phyloP scores from a whole-genome alignment of 768 basidiomycete species.

The Cyathus striatus region DNA sequence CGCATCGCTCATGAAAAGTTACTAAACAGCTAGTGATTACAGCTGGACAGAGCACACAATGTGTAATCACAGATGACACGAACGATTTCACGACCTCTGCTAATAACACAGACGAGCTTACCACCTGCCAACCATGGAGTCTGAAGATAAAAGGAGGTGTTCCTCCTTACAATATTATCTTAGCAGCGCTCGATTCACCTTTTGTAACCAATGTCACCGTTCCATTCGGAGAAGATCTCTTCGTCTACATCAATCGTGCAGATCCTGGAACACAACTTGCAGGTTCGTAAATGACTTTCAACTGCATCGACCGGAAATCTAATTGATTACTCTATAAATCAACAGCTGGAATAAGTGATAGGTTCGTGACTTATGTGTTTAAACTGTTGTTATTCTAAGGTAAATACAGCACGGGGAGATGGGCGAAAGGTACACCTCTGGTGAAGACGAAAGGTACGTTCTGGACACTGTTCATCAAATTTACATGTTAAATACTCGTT shows the following conservation, averaged over 20 bases:
- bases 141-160: slow-evolving; percentile 31
- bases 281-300: too few species aligned
- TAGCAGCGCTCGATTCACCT: slow-evolving; percentile 25
- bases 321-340: too few species aligned
- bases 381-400: too few species aligned
- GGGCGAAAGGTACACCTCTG: too few species aligned
- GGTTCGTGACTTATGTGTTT: too few species aligned
- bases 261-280: slow-evolving; percentile 24
- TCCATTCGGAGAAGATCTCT: slow-evolving; percentile 21
- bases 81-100: slow-evolving; percentile 26
- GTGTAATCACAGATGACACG: slow-evolving; percentile 16
- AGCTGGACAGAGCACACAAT: slow-evolving; percentile 26
- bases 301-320: too few species aligned
- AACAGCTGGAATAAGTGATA: too few species aligned
- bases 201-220: slow-evolving; percentile 32
- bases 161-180: slow-evolving; percentile 32
- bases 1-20: background rate
- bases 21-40: slow-evolving; percentile 2
- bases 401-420: too few species aligned
- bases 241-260: slow-evolving; percentile 32
- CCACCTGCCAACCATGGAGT: slow-evolving; percentile 38
- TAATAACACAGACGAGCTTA: slow-evolving; percentile 25
- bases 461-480: too few species aligned
- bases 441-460: too few species aligned
- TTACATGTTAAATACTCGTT: too few species aligned